Base-by-base conservation (phyloP, 805 yeast genomes). In the Cyberlindnera suaveolens region DNA sequence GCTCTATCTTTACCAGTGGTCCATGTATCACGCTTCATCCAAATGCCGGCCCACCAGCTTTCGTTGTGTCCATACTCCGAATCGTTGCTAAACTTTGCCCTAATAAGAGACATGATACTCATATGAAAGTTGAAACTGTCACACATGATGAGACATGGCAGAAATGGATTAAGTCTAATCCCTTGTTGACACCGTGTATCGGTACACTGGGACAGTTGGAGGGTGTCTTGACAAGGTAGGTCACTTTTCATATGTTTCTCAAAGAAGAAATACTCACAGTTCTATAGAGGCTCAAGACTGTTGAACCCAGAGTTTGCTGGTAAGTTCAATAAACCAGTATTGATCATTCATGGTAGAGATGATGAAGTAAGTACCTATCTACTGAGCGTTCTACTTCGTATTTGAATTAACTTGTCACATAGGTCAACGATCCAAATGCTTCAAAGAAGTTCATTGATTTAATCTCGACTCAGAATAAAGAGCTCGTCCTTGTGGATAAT, bases 1-100 rank as follows among this genome's bases (percentile, higher is more conserved):
- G 66, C 30, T 77, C 77, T 0, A 69, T 75, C 36, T 61, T 72
- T 33, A 72, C 68, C 0, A 64, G 73, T 30, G 88, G 80, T 1
- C 95, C 95, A 2, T 68, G 81, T 47, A 67, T 85, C 33, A 44
- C 57, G 9, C 60, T 82, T 42, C 80, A 80, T 55, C 81, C 84
- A 13, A 67, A 72, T 18, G 72, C 87, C 0, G 60, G 67, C 38
- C 89, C 88, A n/a, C 69, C 72, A 42, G 44, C 62, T 20, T 11
- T 72, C 0, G 53, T 76, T 9, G 71, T 70, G 43, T 46, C 56
- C 6, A 37, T 70, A 6, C 68, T 72, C n/a, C 73, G 78, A 23
- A 30, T 71, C 2, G 58, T 66, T 5, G 66, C 70, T 37, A 59
- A 53, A 15, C 26, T 68, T 5, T 49, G 72, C 7, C 86, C 87